Base-by-base conservation (phyloP, 768 basidiomycete species). In the Xerocomus spinulosus region DNA sequence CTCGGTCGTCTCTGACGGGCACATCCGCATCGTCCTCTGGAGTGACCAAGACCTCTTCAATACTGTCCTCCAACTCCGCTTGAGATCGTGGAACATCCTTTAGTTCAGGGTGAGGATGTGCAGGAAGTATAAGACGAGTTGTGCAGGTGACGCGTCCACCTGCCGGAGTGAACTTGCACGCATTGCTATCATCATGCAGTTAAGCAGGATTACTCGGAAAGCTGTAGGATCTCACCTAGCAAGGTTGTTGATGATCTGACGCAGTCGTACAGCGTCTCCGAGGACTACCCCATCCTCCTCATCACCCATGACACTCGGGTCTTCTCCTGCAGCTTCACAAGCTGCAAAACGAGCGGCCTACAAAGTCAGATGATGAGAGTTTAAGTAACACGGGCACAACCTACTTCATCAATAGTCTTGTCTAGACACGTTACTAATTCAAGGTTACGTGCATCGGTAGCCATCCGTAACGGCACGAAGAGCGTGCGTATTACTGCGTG, bases 221-320 rank as follows among this genome's bases (percentile, higher is more conserved):
- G 42, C 4, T 23, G 15, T 46, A 30, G 18, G 4, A 7, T 12
- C 5, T 48, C 48, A 61, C 87, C 85, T 88, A 5, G 88, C 83
- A 38, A 94, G 80, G 63, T 93, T 92, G 40, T 85, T 91, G 63
- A 85, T 76, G 44, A 90, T 81, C 66, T 91, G 88, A 56, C 88
- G 76, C 42, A 92, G 62, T 13, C 91, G 79, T 38, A 84, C 83
- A 58, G 92, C 89, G 61, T 94, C 89, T 21, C 91, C 90, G 13
- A 87, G 79, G 32, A 94, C 89, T 41, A 85, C 70, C 0, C 84
- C 86, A 48, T 82, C 77, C 15, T 76, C 75, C 18, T 71, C 73
- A 12, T 45, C 48, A 4, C 12, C 33, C 15, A 50, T 23, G 23
- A 24, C 8, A 23, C 36, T 37, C 15, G 68, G 55, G 26, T 54